phyloP scores from a whole-genome alignment of 306 rosid genomes.

The Rubus idaeus region DNA sequence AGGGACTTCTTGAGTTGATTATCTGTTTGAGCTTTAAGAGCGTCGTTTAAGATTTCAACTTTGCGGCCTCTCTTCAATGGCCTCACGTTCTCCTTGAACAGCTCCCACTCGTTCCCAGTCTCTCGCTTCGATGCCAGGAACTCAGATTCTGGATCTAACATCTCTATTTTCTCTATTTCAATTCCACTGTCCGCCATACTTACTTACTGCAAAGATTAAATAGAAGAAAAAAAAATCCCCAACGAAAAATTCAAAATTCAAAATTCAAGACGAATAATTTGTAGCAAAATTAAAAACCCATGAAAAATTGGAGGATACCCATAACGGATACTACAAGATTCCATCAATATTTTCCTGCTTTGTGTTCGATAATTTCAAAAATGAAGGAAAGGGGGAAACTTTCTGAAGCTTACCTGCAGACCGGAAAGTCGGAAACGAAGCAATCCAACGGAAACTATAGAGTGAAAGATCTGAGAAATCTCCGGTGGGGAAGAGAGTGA shows the following conservation, averaged over 20 bases:
- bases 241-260: not conserved
- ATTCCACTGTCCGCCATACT: slow-evolving; percentile 19
- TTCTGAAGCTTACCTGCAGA: slow-evolving; percentile 3
- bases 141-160: slow-evolving; percentile 74
- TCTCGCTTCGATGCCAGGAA: slow-evolving; percentile 59
- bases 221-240: too few species aligned
- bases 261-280: not conserved
- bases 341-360: not conserved
- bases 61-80: slow-evolving; percentile 95
- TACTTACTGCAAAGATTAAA: not conserved
- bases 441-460: not conserved
- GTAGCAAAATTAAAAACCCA: not conserved
- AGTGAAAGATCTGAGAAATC: not conserved
- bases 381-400: not conserved
- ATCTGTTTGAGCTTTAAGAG: slow-evolving; percentile 59
- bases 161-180: slow-evolving; percentile 10
- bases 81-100: slow-evolving; percentile 85
- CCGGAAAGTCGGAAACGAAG: not conserved
- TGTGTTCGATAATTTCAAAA: not conserved
- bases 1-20: slow-evolving; percentile 63
- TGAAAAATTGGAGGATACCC: not conserved
- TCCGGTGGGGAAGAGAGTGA: not conserved
- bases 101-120: slow-evolving; percentile 87
- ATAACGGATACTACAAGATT: not conserved
- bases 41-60: slow-evolving; percentile 56